Evolutionary conservation across 2,329 filamentous ascomycete genomes (phyloP).

Genomic region (Epichloe amarillans): DNA sequence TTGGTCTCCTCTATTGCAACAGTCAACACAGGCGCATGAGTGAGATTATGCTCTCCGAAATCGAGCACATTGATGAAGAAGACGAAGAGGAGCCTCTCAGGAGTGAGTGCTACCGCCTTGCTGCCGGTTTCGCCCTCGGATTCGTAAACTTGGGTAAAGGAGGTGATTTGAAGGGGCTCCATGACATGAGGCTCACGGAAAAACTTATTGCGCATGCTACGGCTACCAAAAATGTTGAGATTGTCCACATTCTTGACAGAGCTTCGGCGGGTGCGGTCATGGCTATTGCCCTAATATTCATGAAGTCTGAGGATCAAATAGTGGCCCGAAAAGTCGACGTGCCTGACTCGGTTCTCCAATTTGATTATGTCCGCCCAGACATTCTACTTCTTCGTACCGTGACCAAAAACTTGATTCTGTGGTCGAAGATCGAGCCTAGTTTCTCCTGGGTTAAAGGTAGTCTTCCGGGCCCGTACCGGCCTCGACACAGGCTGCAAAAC

Average conservation of each 20-base stretch:
- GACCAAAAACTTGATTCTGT: slow-evolving; percentile 83
- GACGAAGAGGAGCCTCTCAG: slow-evolving; percentile 77
- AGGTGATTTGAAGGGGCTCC: slow-evolving; percentile 71
- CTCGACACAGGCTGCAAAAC: slow-evolving; percentile 44
- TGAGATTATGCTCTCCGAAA: slow-evolving; percentile 96
- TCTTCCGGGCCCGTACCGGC: slow-evolving; percentile 57
- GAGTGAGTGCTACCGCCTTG: slow-evolving; percentile 91
- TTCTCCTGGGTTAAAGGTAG: slow-evolving; percentile 63
- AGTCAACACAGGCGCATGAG: slow-evolving; percentile 98
- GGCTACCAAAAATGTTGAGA: slow-evolving; percentile 76
- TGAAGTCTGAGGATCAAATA: slow-evolving; percentile 85
- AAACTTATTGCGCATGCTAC: slow-evolving; percentile 76
- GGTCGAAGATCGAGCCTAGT: slow-evolving; percentile 66
- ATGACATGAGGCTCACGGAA: slow-evolving; percentile 89
- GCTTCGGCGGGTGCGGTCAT: slow-evolving; percentile 88
- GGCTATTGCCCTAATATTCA: slow-evolving; percentile 81
- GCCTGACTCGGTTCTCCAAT: slow-evolving; percentile 78
- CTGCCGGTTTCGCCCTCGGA: slow-evolving; percentile 84
- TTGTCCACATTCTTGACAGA: slow-evolving; percentile 86
- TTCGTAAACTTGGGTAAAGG: slow-evolving; percentile 93
- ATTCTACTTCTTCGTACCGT: slow-evolving; percentile 82
- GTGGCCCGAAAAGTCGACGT: slow-evolving; percentile 88
- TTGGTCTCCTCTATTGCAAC: slow-evolving; percentile 84
- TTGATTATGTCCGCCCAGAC: slow-evolving; percentile 90
- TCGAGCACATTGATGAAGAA: slow-evolving; percentile 68